These are phyloP conservation scores for Kwoniella dendrophila DNA, from an alignment of 768 basidiomycete species.

Conservation along the genomic window DNA sequence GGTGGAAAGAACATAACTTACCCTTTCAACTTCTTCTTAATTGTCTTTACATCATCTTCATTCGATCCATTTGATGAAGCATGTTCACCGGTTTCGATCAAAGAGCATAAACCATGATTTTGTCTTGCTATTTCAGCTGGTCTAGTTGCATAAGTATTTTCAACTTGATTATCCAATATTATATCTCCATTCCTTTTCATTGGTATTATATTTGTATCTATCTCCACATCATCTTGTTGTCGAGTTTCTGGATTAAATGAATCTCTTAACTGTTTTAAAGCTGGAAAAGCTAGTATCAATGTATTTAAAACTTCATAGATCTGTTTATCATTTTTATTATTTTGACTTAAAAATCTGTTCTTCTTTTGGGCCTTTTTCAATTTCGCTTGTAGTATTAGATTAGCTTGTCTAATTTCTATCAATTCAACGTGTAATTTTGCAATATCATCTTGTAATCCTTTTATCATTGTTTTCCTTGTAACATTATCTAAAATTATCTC, in stretches of 20 bases:
- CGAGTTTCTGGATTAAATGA: not conserved
- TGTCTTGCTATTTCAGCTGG: conserved; percentile 19
- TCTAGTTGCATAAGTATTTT: conserved; percentile 23
- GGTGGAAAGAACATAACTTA: conserved; percentile 9
- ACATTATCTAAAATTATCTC: conserved; percentile 40
- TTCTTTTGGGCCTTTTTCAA: conserved; percentile 20
- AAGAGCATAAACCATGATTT: conserved; percentile 15
- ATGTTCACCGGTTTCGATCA: conserved; percentile 27
- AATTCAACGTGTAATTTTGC: conserved; percentile 27
- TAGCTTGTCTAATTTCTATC: conserved; percentile 27
- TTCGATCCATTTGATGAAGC: conserved; percentile 22
- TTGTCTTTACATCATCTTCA: conserved; percentile 1
- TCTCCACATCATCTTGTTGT: not conserved
- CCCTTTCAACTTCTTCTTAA: conserved; percentile 4
- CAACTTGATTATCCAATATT: not conserved
- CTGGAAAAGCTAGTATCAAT: conserved; percentile 25
- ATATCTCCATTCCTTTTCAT: not conserved
- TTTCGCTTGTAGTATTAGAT: conserved; percentile 18
- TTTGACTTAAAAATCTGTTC: too few species aligned
- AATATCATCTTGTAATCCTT: conserved; percentile 34
- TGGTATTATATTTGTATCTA: not conserved
- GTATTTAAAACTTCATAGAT: conserved; percentile 29
- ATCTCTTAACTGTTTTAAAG: conserved; percentile 23
- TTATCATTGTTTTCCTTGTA: conserved; percentile 23
- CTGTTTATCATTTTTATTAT: conserved; percentile 7